Conservation (phyloP, 2,329 filamentous ascomycete species). For the Exophiala aquamarina region DNA sequence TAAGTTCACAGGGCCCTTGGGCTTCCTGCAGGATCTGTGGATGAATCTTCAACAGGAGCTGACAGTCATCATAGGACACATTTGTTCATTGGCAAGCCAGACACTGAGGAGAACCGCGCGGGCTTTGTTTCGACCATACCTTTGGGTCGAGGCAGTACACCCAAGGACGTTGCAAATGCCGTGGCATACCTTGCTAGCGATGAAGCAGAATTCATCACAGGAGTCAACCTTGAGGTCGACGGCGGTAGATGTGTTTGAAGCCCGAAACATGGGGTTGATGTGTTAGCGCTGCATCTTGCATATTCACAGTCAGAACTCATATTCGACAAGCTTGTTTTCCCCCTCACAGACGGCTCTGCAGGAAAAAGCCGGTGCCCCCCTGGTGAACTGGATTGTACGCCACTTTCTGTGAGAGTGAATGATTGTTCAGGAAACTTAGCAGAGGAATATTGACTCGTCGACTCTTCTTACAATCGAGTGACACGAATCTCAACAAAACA, state of each 20-base stretch:
- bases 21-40: background rate
- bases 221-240: conserved; percentile 28
- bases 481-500: too few species aligned
- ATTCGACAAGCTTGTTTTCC: too few species aligned
- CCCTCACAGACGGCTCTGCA: too few species aligned
- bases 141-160: conserved; percentile 42
- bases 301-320: too few species aligned
- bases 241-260: conserved; percentile 22
- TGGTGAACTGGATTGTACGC: too few species aligned
- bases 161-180: conserved; percentile 67
- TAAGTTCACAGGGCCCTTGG: conserved; percentile 31
- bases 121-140: conserved; percentile 45
- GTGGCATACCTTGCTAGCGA: conserved; percentile 70
- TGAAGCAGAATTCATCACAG: conserved; percentile 67
- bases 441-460: too few species aligned
- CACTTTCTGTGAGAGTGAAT: too few species aligned
- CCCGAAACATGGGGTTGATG: too few species aligned
- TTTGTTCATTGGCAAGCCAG: conserved; percentile 41
- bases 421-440: too few species aligned
- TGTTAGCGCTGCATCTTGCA: too few species aligned
- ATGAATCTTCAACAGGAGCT: background rate
- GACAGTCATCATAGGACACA: conserved; percentile 32
- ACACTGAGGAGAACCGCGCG: conserved; percentile 45
- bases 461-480: too few species aligned
- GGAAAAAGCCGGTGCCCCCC: too few species aligned